These are phyloP conservation scores for Cercospora sp. DNA, from an alignment of 2,329 filamentous ascomycete species.

Conservation along the genomic window DNA sequence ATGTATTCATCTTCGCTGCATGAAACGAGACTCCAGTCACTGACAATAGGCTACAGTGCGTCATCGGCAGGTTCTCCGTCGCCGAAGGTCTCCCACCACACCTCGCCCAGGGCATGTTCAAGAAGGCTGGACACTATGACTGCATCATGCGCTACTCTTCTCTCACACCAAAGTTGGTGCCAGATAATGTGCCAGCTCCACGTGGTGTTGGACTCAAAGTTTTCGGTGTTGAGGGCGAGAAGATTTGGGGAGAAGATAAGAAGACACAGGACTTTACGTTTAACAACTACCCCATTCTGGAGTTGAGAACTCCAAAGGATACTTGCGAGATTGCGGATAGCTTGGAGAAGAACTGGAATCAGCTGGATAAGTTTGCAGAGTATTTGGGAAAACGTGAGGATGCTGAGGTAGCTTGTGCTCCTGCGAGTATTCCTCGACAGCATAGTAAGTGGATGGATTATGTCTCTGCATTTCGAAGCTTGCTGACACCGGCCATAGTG, in stretches of 20 bases:
- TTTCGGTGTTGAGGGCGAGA: constrained; percentile 41
- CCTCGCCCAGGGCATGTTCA: constrained; percentile 42
- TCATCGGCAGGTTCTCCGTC: constrained; percentile 38
- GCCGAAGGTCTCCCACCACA: constrained; percentile 38
- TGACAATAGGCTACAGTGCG: constrained; percentile 26
- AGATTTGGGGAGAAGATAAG: constrained; percentile 40
- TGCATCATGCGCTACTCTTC: constrained; percentile 42
- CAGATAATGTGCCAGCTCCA: constrained; percentile 40
- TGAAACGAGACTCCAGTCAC: too few species aligned
- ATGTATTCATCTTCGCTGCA: constrained; percentile 5
- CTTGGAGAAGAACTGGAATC: constrained; percentile 39
- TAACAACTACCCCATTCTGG: constrained; percentile 39
- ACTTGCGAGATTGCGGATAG: constrained; percentile 40
- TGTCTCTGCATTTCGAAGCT: not conserved
- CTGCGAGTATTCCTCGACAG: constrained; percentile 34
- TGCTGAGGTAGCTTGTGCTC: constrained; percentile 36
- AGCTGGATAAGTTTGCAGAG: constrained; percentile 35
- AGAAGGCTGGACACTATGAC: constrained; percentile 38
- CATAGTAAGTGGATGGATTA: constrained; percentile 26
- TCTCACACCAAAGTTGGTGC: constrained; percentile 41
- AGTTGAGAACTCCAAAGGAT: constrained; percentile 35
- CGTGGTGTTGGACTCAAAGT: constrained; percentile 42
- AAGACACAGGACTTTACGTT: constrained; percentile 40
- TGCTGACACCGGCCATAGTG: constrained; percentile 22
- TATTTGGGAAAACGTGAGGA: constrained; percentile 35